These are phyloP conservation scores for Metarhizium guizhouense DNA, from an alignment of 2,329 filamentous ascomycete species.

Conservation along the genomic window DNA sequence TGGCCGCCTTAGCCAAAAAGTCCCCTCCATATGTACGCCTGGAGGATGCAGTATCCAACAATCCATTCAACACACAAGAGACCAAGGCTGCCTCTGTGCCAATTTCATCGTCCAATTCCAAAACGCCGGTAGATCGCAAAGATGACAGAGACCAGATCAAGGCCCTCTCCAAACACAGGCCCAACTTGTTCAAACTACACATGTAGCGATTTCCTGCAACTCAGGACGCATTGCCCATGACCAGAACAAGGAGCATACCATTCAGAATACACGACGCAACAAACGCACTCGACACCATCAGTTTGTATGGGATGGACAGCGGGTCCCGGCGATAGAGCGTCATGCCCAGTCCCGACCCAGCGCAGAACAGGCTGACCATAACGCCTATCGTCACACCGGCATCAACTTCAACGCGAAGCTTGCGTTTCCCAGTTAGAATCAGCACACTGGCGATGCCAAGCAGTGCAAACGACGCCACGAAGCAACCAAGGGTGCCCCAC, in stretches of 20 bases:
- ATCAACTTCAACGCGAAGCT: slow-evolving; percentile 62
- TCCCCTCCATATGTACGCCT: not conserved
- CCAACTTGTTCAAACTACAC: not conserved
- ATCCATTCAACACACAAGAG: not conserved
- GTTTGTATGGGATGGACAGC: slow-evolving; percentile 32
- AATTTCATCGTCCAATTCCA: not conserved
- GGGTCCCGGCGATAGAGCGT: slow-evolving; percentile 42
- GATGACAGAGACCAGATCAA: not conserved
- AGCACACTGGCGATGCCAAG: slow-evolving; percentile 57
- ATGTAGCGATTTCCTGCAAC: not conserved
- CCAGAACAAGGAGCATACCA: slow-evolving; percentile 33
- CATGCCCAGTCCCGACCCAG: slow-evolving; percentile 51
- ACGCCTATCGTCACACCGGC: slow-evolving; percentile 62
- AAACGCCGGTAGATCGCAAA: not conserved
- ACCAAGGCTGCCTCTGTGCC: not conserved
- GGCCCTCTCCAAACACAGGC: not conserved
- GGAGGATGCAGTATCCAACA: not conserved
- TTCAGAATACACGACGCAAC: slow-evolving; percentile 30
- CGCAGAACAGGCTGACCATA: slow-evolving; percentile 55
- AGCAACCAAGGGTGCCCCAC: slow-evolving; percentile 42
- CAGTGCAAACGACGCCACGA: slow-evolving; percentile 52
- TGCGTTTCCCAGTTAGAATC: slow-evolving; percentile 58
- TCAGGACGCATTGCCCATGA: slow-evolving; percentile 30
- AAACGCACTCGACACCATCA: slow-evolving; percentile 30
- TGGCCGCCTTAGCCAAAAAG: not conserved